Percentiles rank a stretch among this genome's conserved stretches.
Evolutionary conservation across 2,329 filamentous ascomycete genomes (phyloP).

Genomic region (Fusarium sp.): DNA sequence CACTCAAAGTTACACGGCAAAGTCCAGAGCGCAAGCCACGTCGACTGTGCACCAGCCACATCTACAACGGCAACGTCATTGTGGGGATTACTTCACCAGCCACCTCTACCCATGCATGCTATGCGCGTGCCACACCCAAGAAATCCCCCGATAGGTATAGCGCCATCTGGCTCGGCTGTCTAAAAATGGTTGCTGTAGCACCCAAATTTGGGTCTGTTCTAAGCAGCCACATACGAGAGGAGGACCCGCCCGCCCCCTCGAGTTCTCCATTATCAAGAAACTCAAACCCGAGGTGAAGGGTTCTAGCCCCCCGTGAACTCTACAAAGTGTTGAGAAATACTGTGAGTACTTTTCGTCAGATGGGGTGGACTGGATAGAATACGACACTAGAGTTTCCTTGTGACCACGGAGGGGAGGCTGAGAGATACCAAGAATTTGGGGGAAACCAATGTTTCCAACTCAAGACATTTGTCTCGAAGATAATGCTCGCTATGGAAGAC

Average conservation of each 20-base stretch:
- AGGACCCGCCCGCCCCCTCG: constrained; percentile 8
- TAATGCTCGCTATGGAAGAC: background rate
- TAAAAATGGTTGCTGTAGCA: constrained; percentile 24
- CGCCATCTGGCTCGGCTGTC: constrained; percentile 14
- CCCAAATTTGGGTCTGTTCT: constrained; percentile 38
- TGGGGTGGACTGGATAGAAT: background rate
- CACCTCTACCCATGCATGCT: constrained; percentile 14
- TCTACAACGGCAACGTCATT: constrained; percentile 20
- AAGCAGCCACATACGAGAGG: constrained; percentile 19
- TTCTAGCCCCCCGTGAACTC: constrained; percentile 4
- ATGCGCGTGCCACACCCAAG: background rate
- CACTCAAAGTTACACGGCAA: constrained; percentile 10
- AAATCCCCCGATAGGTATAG: constrained; percentile 10
- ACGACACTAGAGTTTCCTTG: background rate
- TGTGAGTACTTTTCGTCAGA: constrained; percentile 24
- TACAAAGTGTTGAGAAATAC: constrained; percentile 19
- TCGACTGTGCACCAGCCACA: constrained; percentile 11
- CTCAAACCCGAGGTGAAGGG: background rate
- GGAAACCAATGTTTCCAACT: background rate
- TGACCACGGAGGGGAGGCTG: background rate
- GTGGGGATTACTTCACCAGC: constrained; percentile 24
- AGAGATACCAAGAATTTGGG: background rate
- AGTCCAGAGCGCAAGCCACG: constrained; percentile 14
- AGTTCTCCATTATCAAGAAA: constrained; percentile 8
- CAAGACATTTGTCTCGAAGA: constrained; percentile 9